Percentiles rank a stretch among this genome's conserved stretches.
These are phyloP conservation scores for Mimosa pudica DNA, from an alignment of 306 rosid genomes.

Conservation along the genomic window DNA sequence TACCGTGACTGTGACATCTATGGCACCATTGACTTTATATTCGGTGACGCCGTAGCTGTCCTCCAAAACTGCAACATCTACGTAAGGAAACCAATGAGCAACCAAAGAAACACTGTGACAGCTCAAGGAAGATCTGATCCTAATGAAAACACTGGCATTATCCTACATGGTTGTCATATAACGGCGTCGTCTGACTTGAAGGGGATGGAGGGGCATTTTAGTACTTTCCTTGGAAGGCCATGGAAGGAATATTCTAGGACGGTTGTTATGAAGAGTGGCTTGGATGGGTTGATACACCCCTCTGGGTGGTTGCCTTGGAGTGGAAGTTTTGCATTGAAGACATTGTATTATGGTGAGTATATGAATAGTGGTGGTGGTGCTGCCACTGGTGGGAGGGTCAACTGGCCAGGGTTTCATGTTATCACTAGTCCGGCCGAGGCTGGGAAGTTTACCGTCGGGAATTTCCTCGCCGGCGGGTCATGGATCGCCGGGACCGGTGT, in stretches of 20 bases:
- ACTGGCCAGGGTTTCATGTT: constrained; percentile 68
- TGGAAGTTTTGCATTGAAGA: constrained; percentile 59
- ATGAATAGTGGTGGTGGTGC: constrained; percentile 70
- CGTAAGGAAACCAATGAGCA: constrained; percentile 50
- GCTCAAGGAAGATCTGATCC: constrained; percentile 74
- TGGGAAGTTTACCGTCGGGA: constrained; percentile 53
- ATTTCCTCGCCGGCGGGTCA: constrained; percentile 55
- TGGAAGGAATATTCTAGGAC: constrained; percentile 76
- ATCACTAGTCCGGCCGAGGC: constrained; percentile 52
- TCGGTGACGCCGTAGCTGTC: constrained; percentile 55
- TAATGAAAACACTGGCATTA: constrained; percentile 70
- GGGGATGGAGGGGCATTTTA: constrained; percentile 34
- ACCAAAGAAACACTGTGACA: constrained; percentile 62
- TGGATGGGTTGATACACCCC: constrained; percentile 50
- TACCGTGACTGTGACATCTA: constrained; percentile 76
- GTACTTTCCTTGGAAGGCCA: constrained; percentile 71
- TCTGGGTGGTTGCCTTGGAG: constrained; percentile 77
- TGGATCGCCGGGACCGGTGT: constrained; percentile 73
- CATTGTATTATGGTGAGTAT: constrained; percentile 69
- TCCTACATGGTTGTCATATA: constrained; percentile 54
- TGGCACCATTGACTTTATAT: constrained; percentile 84
- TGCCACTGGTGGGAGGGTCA: constrained; percentile 58
- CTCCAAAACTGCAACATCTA: constrained; percentile 72
- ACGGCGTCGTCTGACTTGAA: constrained; percentile 49
- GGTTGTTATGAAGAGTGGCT: constrained; percentile 58